phyloP scores from a whole-genome alignment of 2,329 filamentous ascomycete species.

The Hypoxylon sp. region DNA sequence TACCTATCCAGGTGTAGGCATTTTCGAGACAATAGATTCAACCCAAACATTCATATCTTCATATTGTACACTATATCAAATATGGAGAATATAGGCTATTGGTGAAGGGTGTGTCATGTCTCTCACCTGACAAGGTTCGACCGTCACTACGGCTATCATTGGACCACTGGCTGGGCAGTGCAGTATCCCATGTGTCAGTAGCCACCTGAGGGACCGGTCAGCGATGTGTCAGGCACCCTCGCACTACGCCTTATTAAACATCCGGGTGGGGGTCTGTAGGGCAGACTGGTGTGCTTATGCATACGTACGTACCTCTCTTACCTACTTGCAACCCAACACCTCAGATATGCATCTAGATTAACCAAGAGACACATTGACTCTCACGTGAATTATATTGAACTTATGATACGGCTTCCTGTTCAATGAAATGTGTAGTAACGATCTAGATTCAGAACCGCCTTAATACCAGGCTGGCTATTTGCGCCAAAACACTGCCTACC shows the following conservation, averaged over 20 bases:
- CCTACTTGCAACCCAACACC: too few relatives aligned
- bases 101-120: conserved; percentile 18
- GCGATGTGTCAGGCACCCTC: conserved; percentile 30
- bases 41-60: background rate
- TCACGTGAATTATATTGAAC: too few relatives aligned
- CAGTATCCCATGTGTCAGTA: conserved; percentile 26
- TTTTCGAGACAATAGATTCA: conserved; percentile 3
- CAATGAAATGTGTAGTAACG: too few relatives aligned
- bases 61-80: background rate
- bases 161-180: conserved; percentile 26
- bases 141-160: conserved; percentile 20
- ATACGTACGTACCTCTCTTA: background rate
- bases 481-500: too few relatives aligned
- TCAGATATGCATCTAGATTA: too few relatives aligned
- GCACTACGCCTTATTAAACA: conserved; percentile 27
- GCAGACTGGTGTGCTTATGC: background rate
- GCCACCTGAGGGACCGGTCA: conserved; percentile 26
- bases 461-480: too few relatives aligned
- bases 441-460: too few relatives aligned
- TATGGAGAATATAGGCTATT: background rate
- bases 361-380: too few relatives aligned
- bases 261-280: conserved; percentile 8
- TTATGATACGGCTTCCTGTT: too few relatives aligned
- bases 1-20: background rate
- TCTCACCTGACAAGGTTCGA: conserved; percentile 31